phyloP scores from a whole-genome alignment of 78 protist species.

The Dictyostelium citrinum region DNA sequence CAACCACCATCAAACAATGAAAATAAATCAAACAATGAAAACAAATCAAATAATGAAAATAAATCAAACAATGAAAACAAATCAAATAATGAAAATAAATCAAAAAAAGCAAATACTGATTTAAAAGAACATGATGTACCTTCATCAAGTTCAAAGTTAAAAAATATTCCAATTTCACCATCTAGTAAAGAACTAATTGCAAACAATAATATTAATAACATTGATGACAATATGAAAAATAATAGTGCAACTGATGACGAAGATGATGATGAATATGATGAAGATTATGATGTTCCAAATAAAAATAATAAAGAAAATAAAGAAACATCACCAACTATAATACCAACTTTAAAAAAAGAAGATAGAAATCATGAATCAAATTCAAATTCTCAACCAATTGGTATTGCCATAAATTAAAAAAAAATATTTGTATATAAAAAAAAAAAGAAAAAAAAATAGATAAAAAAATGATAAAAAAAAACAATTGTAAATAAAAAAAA shows the following conservation, averaged over 20 bases:
- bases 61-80: neutral
- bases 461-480: neutral
- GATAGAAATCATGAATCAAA: neutral
- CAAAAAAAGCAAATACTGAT: neutral
- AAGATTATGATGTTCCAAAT: neutral
- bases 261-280: neutral
- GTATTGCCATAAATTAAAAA: neutral
- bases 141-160: neutral
- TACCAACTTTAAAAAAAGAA: neutral
- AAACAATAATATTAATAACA: neutral
- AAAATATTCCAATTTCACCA: neutral
- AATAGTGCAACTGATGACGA: neutral
- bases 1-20: neutral
- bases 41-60: neutral
- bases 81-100: neutral
- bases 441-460: neutral
- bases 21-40: neutral
- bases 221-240: neutral
- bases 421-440: neutral
- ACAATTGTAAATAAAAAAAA: neutral
- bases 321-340: neutral
- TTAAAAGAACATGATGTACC: slow-evolving; percentile 1
- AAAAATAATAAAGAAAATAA: neutral
- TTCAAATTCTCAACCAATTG: neutral
- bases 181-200: neutral